Conservation (phyloP, 2,329 filamentous ascomycete genomes). For the Paecilomyces fulvus region DNA sequence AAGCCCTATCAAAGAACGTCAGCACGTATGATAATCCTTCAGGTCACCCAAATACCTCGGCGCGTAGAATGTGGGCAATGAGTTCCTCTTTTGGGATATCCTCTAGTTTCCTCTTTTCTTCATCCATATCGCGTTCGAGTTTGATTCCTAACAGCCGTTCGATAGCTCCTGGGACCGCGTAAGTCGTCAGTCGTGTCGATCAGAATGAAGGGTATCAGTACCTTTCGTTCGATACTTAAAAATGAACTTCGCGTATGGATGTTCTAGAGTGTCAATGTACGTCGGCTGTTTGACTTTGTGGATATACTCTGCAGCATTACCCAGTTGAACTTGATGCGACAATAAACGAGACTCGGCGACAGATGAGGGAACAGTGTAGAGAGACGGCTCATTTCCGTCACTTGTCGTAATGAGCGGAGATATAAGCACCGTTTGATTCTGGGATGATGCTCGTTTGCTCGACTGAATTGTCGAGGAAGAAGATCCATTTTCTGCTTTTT, state of each 20-base stretch:
- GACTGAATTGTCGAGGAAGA: not conserved
- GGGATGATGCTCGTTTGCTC: not conserved
- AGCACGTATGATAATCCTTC: constrained; percentile 1
- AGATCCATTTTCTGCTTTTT: not conserved
- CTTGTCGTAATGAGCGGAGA: constrained; percentile 5
- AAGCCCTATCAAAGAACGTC: constrained; percentile 7
- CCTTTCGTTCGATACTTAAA: constrained; percentile 22
- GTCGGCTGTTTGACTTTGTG: constrained; percentile 18
- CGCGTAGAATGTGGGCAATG: not conserved
- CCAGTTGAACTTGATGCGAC: constrained; percentile 23
- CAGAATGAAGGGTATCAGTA: constrained; percentile 1
- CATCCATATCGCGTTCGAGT: constrained; percentile 9
- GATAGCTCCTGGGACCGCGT: constrained; percentile 7
- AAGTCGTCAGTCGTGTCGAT: not conserved
- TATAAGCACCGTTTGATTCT: constrained; percentile 1
- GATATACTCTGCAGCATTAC: constrained; percentile 17
- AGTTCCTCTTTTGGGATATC: constrained; percentile 3
- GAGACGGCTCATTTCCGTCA: constrained; percentile 8
- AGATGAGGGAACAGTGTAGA: constrained; percentile 12
- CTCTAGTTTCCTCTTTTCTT: constrained; percentile 12
- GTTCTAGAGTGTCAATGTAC: constrained; percentile 21
- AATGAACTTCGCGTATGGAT: constrained; percentile 24
- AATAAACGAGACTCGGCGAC: constrained; percentile 8
- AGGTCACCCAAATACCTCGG: not conserved
- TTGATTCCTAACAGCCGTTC: constrained; percentile 8